Base-by-base conservation (phyloP, 2,329 filamentous ascomycete species). In the Cladophialophora carrionii region DNA sequence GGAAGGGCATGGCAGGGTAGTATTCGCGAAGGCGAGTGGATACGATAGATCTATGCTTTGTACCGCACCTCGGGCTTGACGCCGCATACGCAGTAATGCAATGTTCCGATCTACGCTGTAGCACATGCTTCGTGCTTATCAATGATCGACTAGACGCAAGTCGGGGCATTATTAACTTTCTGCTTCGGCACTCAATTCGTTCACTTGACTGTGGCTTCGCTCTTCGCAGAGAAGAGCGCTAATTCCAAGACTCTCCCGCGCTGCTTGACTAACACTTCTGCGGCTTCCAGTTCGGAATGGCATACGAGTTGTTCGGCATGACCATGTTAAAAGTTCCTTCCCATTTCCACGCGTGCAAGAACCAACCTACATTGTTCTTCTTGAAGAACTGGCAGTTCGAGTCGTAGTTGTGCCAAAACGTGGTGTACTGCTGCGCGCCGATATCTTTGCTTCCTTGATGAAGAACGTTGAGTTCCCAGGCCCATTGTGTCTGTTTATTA, bases 371-470 rank as follows among this genome's bases (percentile, higher is more conserved):
- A 34, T 62, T 62, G 49, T 54, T 62, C 37, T 62, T 56, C 59
- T 62, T 62, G 26, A 62, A 62, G 59, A 62, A 62, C n/a, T 54
- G 52, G 59, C 59, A 62, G 29, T 62, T 62, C 1, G 37, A 51
- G 4, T 62, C 59, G 37, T 62, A 62, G 4, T 32, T 34, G 12
- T 62, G 29, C 59, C 59, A 62, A 37, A 62, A 62, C 17, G 52
- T 49, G 10, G 32, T 55, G 34, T 62, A 62, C 59, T 62, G 59
- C 34, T 31, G 59, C 7, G 51, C 49, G 10, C 51, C 59, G 29
- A 62, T 56, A n/a, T 62, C 59, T 56, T 62, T 62, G 41, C 52
- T 62, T 49, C 59, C 59, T n/a, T 62, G 59, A 10, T 62, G 59
- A 9, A 62, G 37, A 41, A 62, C 59, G 9, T 62, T 62, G 24